phyloP scores from a whole-genome alignment of 805 yeast genomes.

The Starmerella geochares region DNA sequence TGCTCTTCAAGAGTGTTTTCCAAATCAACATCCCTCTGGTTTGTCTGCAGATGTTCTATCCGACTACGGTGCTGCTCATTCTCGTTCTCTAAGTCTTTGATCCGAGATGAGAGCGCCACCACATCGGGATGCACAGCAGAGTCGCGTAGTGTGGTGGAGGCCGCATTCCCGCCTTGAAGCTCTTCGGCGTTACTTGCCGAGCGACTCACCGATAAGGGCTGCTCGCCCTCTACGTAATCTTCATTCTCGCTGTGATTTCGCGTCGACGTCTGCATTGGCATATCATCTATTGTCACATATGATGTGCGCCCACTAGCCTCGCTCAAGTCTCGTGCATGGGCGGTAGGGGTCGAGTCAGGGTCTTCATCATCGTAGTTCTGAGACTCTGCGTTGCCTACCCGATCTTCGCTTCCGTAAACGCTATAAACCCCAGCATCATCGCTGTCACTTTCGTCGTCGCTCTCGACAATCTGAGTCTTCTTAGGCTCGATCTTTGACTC shows the following conservation, averaged over 20 bases:
- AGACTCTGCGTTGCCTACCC: too few species aligned
- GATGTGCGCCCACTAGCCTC: slow-evolving; percentile 1
- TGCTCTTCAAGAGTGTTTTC: slow-evolving; percentile 24
- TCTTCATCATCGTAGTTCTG: too few species aligned
- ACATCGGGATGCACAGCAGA: neutral
- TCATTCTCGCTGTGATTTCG: neutral
- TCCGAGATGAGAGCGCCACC: neutral
- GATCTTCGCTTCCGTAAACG: slow-evolving; percentile 10
- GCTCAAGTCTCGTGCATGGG: neutral
- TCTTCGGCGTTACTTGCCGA: neutral
- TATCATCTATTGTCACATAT: neutral
- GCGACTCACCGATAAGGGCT: neutral
- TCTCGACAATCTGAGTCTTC: slow-evolving; percentile 78
- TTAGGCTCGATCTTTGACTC: slow-evolving; percentile 70
- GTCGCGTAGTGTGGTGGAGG: too few species aligned
- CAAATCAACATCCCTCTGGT: slow-evolving; percentile 14
- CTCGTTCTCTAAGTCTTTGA: slow-evolving; percentile 2
- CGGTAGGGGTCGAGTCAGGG: neutral
- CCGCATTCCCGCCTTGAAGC: too few species aligned
- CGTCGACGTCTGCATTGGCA: neutral
- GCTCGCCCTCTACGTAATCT: neutral
- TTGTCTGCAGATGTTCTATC: neutral
- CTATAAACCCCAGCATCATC: slow-evolving; percentile 9
- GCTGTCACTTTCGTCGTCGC: slow-evolving; percentile 35
- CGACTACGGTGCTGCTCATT: slow-evolving; percentile 1